Evolutionary conservation across 352 stramenopile genomes (phyloP), one percentile per base, ranked within the genome.

Genomic region (Globisporangium echinulatum): DNA sequence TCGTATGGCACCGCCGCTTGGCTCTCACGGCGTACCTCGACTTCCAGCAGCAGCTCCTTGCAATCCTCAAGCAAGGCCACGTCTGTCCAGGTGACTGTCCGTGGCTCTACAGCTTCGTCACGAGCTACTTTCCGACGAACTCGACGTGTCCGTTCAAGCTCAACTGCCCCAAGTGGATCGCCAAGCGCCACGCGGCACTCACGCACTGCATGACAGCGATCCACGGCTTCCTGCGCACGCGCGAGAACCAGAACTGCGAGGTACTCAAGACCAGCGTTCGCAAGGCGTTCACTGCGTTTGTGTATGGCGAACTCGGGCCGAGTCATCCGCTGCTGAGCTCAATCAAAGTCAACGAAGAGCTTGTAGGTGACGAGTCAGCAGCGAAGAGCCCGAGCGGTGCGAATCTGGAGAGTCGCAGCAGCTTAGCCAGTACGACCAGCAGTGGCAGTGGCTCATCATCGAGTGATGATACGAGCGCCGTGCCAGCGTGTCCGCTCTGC

Each of bases 51-150:
- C 56, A 56, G 39, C 49, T 62, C 9, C 40, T 62, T 38, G 17
- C 25, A 13, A 49, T 56, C 38, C 36, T 62, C 7, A 39, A 62
- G 25, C 56, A 62, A 19, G 56, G 56, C 7, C 56, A 62, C 56
- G 48, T 42, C 1, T 62, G 56, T 38, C 14, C 19, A 7, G 58
- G 44, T 9, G 62, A 68, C 33, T 68, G 62, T 37, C 62, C 62
- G 52, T 66, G 62, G 62, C 39, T 68, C 11, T 65, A 55, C 37
- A 61, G 33, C n/a, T 68, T 68, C 36, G 19, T 68, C 19, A 61
- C 43, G 56, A 66, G 58, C 43, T 61, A 68, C 46, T 68, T 68
- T 37, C 62, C 62, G 6, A 51, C 42, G 14, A 5, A 17, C n/a
- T 54, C 56, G 56, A 46, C 42, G 46, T 63, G 58, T 51, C 52